Evolutionary conservation across 108 stramenopile species (phyloP).

Genomic region (Stephanodiscus minutulus): DNA sequence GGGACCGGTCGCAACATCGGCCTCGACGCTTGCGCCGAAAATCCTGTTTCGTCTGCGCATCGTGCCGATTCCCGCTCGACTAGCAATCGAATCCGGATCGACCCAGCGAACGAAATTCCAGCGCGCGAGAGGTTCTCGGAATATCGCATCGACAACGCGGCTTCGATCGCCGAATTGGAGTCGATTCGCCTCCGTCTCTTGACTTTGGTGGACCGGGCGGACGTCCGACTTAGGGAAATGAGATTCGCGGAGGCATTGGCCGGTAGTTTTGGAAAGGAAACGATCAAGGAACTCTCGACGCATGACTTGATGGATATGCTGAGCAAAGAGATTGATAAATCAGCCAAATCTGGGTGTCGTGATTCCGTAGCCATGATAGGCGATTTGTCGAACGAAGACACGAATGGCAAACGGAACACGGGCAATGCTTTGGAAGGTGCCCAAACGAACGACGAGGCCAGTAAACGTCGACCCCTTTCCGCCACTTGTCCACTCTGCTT

Average conservation of each 20-base stretch:
- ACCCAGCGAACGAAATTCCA: background rate
- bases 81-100: background rate
- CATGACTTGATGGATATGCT: slow-evolving; percentile 15
- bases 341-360: background rate
- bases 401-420: slow-evolving; percentile 5
- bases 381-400: background rate
- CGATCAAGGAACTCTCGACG: slow-evolving; percentile 10
- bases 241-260: slow-evolving; percentile 22
- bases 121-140: slow-evolving; percentile 40
- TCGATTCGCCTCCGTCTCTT: slow-evolving; percentile 37
- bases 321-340: slow-evolving; percentile 10
- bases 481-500: slow-evolving; percentile 13
- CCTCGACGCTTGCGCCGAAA: background rate
- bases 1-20: background rate
- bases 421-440: background rate
- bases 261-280: background rate
- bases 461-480: background rate
- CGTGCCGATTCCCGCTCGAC: background rate
- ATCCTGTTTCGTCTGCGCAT: background rate
- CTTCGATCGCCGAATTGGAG: slow-evolving; percentile 34
- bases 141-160: slow-evolving; percentile 31
- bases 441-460: background rate
- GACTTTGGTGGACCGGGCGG: slow-evolving; percentile 24
- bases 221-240: slow-evolving; percentile 30
- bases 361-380: background rate